Conservation (phyloP, 73 alveolate species). For the Blepharisma japonicum region DNA sequence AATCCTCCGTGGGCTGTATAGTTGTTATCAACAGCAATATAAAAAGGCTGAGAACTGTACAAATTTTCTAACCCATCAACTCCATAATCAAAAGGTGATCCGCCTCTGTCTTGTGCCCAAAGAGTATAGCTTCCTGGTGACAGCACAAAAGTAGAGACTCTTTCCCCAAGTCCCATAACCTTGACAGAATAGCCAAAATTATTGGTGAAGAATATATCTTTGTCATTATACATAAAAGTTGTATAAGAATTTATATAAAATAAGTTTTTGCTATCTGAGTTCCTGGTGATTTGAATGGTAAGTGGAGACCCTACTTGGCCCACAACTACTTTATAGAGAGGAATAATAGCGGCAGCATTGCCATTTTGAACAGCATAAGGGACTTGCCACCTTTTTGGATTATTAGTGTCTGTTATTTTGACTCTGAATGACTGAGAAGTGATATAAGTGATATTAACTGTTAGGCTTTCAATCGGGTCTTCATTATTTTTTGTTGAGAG, state of each 20-base stretch:
- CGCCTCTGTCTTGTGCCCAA: constrained; percentile 76
- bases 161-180: constrained; percentile 14
- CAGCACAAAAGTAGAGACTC: not conserved
- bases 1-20: constrained; percentile 67
- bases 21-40: constrained; percentile 51
- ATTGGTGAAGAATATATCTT: constrained; percentile 6
- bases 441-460: not conserved
- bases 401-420: not conserved
- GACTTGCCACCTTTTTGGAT: constrained; percentile 18
- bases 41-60: constrained; percentile 90
- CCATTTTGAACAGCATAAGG: not conserved
- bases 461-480: too few species aligned
- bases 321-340: too few species aligned
- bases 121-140: constrained; percentile 73
- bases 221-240: not conserved
- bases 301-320: not conserved
- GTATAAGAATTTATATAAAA: not conserved
- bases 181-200: not conserved
- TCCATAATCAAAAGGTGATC: constrained; percentile 75
- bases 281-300: constrained; percentile 3
- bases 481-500: too few species aligned
- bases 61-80: constrained; percentile 76
- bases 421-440: not conserved
- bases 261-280: not conserved
- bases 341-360: too few species aligned